Base-by-base conservation (phyloP, 192 early-diverging fungal species). In the Coemansia sp. region DNA sequence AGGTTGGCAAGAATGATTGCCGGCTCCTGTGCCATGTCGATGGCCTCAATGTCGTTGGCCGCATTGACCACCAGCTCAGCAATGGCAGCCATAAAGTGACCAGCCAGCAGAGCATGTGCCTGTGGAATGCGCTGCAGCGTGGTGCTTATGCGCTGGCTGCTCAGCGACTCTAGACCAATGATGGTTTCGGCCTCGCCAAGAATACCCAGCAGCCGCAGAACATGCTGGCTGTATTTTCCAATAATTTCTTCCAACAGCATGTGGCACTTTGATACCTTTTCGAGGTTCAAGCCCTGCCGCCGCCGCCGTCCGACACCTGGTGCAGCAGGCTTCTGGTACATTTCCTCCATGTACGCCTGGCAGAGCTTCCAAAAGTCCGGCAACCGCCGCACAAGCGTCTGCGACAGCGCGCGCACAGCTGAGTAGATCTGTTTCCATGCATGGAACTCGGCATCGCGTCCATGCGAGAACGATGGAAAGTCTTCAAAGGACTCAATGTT, bases 321-420 rank as follows among this genome's bases (percentile, higher is more conserved):
- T 35, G 61, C 70, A 4, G 62, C 68, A 11, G 76, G 76, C 61
- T 57, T 60, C 23, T 73, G 83, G 57, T 93, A 90, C 64, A 90
- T 88, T 35, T 93, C 91, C 58, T 96, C 96, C 68, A 92, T 90
- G 66, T 86, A 98, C 4, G 92, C 85, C 57, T 87, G 87, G 53
- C 92, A 90, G 2, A 96, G 72, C 73, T 91, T 88, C 93, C 96
- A 96, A 82, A 98, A 98, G 61, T 94, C 92, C 4, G 94, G 94
- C 55, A 98, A 62, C 32, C 85, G 84, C 37, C 87, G 83, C 21
- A 85, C 62, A 14, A 98, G 72, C 9, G 91, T 76, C 49, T 89
- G 85, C n/a, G 93, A 94, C 5, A 94, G 76, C 9, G 83, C 81
- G 69, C 92, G 88, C 32, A 94, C 88, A 21, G 91, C 72, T 0